phyloP scores from a whole-genome alignment of 768 basidiomycete species.

The Mycena crocata region DNA sequence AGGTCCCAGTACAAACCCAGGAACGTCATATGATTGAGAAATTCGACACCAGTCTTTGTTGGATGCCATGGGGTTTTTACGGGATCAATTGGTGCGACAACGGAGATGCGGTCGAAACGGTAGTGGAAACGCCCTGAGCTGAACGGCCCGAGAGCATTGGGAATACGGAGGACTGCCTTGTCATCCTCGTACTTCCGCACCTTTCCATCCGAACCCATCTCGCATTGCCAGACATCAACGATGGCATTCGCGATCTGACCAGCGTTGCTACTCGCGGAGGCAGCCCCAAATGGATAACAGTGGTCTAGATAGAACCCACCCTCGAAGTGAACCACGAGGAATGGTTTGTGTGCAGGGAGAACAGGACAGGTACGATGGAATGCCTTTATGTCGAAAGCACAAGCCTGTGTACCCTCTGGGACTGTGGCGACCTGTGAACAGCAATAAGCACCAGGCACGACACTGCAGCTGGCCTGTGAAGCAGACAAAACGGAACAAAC shows the following conservation, averaged over 20 bases:
- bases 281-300: slow-evolving; percentile 31
- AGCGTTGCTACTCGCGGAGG: slow-evolving; percentile 32
- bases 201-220: neutral
- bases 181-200: slow-evolving; percentile 34
- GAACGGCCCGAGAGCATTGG: neutral
- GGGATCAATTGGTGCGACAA: slow-evolving; percentile 18
- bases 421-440: slow-evolving; percentile 29
- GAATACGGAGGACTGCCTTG: neutral
- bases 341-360: slow-evolving; percentile 31
- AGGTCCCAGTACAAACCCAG: slow-evolving; percentile 48
- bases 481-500: neutral
- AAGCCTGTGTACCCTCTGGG: slow-evolving; percentile 33
- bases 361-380: slow-evolving; percentile 36
- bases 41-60: neutral
- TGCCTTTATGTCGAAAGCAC: slow-evolving; percentile 33
- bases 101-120: slow-evolving; percentile 27
- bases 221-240: slow-evolving; percentile 24
- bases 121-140: neutral
- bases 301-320: slow-evolving; percentile 33
- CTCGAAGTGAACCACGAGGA: slow-evolving; percentile 19
- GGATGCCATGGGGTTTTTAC: slow-evolving; percentile 43
- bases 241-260: slow-evolving; percentile 33
- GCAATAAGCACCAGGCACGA: neutral
- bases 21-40: slow-evolving; percentile 30
- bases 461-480: neutral